phyloP scores from a whole-genome alignment of 1,139 yeast species.

The Scheffersomyces segobiensis region DNA sequence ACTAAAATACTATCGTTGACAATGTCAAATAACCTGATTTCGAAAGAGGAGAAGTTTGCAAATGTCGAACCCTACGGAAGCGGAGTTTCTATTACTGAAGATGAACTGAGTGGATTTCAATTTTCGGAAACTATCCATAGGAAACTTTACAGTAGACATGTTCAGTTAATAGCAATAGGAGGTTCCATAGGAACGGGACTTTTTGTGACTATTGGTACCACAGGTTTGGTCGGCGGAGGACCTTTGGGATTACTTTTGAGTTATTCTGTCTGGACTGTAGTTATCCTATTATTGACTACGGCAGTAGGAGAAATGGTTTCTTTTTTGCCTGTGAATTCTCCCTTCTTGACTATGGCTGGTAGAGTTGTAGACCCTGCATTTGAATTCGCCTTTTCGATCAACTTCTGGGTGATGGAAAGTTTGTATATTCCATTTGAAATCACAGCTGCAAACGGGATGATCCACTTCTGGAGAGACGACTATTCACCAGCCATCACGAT shows the following conservation, averaged over 20 bases:
- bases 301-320: conserved; percentile 84
- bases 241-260: conserved; percentile 48
- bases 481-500: conserved; percentile 69
- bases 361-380: conserved; percentile 64
- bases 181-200: conserved; percentile 53
- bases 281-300: conserved; percentile 63
- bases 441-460: conserved; percentile 74
- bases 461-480: conserved; percentile 79
- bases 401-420: conserved; percentile 76
- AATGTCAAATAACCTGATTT: neutral
- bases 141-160: conserved; percentile 34
- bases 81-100: neutral
- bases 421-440: conserved; percentile 80
- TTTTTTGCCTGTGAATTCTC: conserved; percentile 70
- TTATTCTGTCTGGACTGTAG: conserved; percentile 45
- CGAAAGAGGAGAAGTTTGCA: neutral
- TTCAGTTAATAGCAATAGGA: conserved; percentile 51
- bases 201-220: conserved; percentile 48
- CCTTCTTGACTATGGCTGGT: conserved; percentile 56
- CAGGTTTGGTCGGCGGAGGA: conserved; percentile 45
- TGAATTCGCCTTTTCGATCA: conserved; percentile 79
- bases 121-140: conserved; percentile 10
- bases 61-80: neutral
- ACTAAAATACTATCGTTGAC: neutral
- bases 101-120: neutral